Evolutionary conservation across 2,329 filamentous ascomycete species (phyloP).

Genomic region (Hypoxylon sp.): DNA sequence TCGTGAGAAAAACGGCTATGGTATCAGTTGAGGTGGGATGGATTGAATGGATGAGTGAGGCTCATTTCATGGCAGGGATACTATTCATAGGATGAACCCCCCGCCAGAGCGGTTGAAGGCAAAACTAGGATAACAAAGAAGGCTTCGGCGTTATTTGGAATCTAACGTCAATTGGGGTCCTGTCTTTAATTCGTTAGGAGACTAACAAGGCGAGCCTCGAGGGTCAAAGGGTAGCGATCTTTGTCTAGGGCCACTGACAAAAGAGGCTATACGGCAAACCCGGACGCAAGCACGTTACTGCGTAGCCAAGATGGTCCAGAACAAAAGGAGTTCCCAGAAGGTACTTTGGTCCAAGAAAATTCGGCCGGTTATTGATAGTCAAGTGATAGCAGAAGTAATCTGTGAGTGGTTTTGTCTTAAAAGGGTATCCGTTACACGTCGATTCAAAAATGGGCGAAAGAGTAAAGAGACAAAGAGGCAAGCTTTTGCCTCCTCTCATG

Average conservation of each 20-base stretch:
- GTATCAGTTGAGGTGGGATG: slow-evolving; percentile 30
- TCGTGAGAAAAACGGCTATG: slow-evolving; percentile 31
- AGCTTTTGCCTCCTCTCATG: slow-evolving; percentile 34
- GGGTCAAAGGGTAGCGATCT: slow-evolving; percentile 35
- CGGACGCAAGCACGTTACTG: slow-evolving; percentile 46
- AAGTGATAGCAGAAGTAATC: slow-evolving; percentile 39
- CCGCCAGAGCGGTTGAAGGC: slow-evolving; percentile 29
- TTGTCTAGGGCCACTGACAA: slow-evolving; percentile 40
- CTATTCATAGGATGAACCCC: slow-evolving; percentile 25
- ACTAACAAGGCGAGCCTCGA: slow-evolving; percentile 41
- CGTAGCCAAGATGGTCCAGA: slow-evolving; percentile 18
- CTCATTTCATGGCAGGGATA: slow-evolving; percentile 47
- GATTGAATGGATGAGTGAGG: slow-evolving; percentile 32
- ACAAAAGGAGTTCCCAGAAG: slow-evolving; percentile 43
- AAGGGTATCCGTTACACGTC: slow-evolving; percentile 43
- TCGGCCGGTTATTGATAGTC: slow-evolving; percentile 35
- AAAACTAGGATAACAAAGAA: slow-evolving; percentile 46
- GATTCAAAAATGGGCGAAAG: slow-evolving; percentile 32
- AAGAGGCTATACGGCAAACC: slow-evolving; percentile 43
- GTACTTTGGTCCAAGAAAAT: slow-evolving; percentile 24
- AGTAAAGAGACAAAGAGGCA: slow-evolving; percentile 31
- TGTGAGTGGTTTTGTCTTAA: slow-evolving; percentile 29
- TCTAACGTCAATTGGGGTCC: slow-evolving; percentile 34
- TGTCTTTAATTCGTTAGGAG: slow-evolving; percentile 37
- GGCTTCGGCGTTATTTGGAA: slow-evolving; percentile 38